Conservation (phyloP, 306 rosid species). For the Spatholobus suberectus region DNA sequence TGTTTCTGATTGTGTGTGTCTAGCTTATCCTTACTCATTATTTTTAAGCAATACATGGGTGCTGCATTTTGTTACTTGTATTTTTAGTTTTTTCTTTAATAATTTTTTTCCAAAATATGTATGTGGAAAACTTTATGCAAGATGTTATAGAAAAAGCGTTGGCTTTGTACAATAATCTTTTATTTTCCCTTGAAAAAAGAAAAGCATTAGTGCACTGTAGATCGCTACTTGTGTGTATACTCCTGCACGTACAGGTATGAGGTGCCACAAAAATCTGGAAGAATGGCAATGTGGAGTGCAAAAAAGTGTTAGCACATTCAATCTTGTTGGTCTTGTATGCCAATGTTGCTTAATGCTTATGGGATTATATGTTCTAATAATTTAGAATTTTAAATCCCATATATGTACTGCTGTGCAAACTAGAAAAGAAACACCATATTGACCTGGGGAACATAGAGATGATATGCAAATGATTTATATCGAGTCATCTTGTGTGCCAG, state of each 20-base stretch:
- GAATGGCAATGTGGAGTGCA: background rate
- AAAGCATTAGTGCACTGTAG: background rate
- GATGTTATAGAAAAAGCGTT: background rate
- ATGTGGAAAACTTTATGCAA: background rate
- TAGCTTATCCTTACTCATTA: background rate
- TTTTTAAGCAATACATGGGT: conserved; percentile 18
- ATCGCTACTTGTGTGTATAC: background rate
- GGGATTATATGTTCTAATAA: conserved; percentile 16
- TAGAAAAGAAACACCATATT: background rate
- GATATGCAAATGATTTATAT: background rate
- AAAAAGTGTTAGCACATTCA: background rate
- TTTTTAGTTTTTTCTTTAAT: background rate
- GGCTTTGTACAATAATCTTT: background rate
- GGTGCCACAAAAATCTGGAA: background rate
- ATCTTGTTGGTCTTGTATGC: background rate
- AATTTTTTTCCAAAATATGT: conserved; percentile 3
- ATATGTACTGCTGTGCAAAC: background rate
- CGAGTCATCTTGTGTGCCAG: background rate
- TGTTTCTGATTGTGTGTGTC: conserved; percentile 16
- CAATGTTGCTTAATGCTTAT: conserved; percentile 19
- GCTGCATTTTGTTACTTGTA: conserved; percentile 24
- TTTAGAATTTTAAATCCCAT: background rate
- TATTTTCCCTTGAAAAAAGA: background rate
- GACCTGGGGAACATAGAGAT: background rate
- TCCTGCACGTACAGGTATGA: background rate